A percentile compares a stretch with the other conserved stretches of the same genome.
Conservation (phyloP, 257 asterid genomes). For the Fraxinus anomala region DNA sequence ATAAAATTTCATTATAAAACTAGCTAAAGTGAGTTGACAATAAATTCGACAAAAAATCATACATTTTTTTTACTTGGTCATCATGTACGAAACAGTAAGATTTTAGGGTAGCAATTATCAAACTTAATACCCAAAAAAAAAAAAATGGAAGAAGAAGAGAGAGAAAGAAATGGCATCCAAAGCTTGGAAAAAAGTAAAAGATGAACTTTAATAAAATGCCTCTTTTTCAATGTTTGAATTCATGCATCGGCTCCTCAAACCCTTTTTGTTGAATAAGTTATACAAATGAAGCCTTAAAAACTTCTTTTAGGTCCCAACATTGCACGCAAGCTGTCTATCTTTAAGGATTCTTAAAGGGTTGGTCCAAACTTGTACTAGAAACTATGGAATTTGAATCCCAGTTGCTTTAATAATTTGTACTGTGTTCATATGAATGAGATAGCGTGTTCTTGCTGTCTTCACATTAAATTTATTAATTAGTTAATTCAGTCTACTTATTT, state of each 20-base stretch:
- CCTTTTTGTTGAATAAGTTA: neutral
- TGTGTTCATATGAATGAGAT: neutral
- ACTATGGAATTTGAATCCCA: slow-evolving; percentile 34
- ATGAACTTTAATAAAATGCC: neutral
- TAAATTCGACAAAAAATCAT: no score
- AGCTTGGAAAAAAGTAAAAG: slow-evolving; percentile 18
- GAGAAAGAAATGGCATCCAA: neutral
- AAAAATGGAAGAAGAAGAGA: no score
- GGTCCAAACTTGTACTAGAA: slow-evolving; percentile 34
- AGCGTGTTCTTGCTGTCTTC: slow-evolving; percentile 32
- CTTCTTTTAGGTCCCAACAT: slow-evolving; percentile 30
- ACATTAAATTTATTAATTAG: slow-evolving; percentile 13
- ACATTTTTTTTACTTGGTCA: no score
- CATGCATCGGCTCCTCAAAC: neutral
- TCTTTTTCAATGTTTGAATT: neutral
- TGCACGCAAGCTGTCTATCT: slow-evolving; percentile 50
- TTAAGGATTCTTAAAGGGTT: slow-evolving; percentile 36
- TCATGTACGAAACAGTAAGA: no score
- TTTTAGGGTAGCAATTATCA: neutral
- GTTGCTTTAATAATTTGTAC: slow-evolving; percentile 25
- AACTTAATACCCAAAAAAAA: neutral
- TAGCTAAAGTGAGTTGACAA: no score
- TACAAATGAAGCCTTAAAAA: slow-evolving; percentile 14
- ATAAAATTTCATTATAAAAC: no score
- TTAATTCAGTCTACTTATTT: neutral